phyloP scores from a whole-genome alignment of 2,329 filamentous ascomycete species.

The Colletotrichum phormii region DNA sequence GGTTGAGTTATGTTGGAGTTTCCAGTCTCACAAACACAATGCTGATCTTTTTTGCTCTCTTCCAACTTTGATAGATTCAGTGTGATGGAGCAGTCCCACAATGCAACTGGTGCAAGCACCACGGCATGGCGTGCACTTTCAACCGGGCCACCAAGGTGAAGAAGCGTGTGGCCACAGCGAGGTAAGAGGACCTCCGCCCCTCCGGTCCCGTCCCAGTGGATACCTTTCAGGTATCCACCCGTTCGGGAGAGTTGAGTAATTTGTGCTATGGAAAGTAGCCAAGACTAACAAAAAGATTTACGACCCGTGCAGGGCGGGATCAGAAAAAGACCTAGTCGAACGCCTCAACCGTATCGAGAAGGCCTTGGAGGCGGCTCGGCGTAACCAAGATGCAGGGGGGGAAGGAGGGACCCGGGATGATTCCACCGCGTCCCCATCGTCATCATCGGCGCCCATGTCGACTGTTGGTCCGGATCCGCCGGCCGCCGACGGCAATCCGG shows the following conservation, averaged over 20 bases:
- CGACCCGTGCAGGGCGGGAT: constrained; percentile 33
- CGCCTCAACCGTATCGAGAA: constrained; percentile 54
- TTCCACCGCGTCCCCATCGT: constrained; percentile 18
- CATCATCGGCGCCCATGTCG: constrained; percentile 19
- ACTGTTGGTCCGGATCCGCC: constrained; percentile 5
- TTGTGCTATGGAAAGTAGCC: no score
- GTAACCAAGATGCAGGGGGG: constrained; percentile 17
- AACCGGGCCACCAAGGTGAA: constrained; percentile 36
- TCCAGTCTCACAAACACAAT: neutral
- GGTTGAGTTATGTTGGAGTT: neutral
- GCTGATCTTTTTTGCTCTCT: constrained; percentile 21
- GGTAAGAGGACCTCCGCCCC: constrained; percentile 7
- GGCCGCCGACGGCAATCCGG: constrained; percentile 23
- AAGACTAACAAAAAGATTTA: constrained; percentile 10
- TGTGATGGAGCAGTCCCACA: constrained; percentile 56
- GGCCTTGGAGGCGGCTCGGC: constrained; percentile 43
- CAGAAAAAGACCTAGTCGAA: constrained; percentile 47
- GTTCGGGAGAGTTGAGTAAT: neutral
- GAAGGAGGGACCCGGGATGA: neutral
- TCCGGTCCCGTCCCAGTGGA: neutral
- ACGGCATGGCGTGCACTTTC: constrained; percentile 60
- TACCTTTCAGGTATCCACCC: neutral
- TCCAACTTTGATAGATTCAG: constrained; percentile 55
- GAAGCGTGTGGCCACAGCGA: constrained; percentile 27
- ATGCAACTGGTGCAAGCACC: constrained; percentile 64